phyloP scores from a whole-genome alignment of 164 flowering plant species.

The Annona squamosa region DNA sequence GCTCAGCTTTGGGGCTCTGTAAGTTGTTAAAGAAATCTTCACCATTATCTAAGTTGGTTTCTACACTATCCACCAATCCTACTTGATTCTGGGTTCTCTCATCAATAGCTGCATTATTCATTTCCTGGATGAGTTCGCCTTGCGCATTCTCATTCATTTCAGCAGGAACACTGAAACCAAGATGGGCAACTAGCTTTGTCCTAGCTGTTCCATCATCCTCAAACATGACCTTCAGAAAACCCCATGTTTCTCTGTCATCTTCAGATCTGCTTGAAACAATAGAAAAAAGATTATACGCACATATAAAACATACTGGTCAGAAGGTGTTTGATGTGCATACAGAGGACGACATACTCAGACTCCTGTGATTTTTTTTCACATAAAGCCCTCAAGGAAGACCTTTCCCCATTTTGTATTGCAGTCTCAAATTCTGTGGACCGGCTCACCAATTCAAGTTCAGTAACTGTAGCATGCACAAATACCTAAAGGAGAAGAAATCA shows the following conservation, averaged over 20 bases:
- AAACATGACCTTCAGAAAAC: conserved; percentile 89
- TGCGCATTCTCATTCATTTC: conserved; percentile 31
- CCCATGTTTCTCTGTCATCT: conserved; percentile 89
- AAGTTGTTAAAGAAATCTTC: conserved; percentile 97
- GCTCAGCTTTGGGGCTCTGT: conserved; percentile 86
- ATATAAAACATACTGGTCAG: neutral
- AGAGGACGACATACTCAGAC: conserved; percentile 51
- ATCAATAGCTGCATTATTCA: conserved; percentile 34
- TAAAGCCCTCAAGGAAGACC: conserved; percentile 51
- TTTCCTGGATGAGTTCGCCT: conserved; percentile 48
- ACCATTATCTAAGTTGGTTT: conserved; percentile 53
- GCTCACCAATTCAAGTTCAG: conserved; percentile 62
- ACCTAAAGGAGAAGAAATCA: conserved; percentile 44
- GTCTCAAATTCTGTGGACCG: conserved; percentile 94
- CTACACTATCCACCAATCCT: conserved; percentile 23
- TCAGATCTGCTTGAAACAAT: conserved; percentile 42
- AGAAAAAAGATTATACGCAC: neutral
- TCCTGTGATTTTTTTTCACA: conserved; percentile 82
- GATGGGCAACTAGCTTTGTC: conserved; percentile 69
- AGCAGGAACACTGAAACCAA: conserved; percentile 62
- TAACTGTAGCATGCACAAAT: conserved; percentile 62
- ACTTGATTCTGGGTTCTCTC: conserved; percentile 33
- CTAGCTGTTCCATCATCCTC: conserved; percentile 80
- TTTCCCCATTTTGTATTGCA: conserved; percentile 84
- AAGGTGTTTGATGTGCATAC: neutral